Percentiles rank a stretch among this genome's conserved stretches.
These are phyloP conservation scores for Alternaria arbusti DNA, from an alignment of 2,329 filamentous ascomycete genomes.

Conservation along the genomic window DNA sequence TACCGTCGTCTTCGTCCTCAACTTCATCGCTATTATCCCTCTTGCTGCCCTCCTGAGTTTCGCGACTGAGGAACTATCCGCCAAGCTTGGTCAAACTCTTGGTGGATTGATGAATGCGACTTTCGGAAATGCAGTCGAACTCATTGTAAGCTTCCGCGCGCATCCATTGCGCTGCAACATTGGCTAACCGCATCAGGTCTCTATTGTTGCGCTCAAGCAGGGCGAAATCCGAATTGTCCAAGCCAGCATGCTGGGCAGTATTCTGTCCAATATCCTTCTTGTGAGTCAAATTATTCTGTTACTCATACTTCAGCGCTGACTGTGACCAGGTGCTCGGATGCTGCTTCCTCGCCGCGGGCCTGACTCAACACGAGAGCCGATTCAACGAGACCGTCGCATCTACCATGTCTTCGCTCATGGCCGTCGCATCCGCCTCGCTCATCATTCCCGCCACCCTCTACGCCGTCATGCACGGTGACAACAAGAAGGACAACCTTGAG, in stretches of 20 bases:
- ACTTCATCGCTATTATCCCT: slow-evolving; percentile 82
- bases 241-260: slow-evolving; percentile 94
- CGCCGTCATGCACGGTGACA: slow-evolving; percentile 53
- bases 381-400: slow-evolving; percentile 81
- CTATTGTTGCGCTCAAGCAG: slow-evolving; percentile 85
- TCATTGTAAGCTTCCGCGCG: slow-evolving; percentile 63
- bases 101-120: slow-evolving; percentile 78
- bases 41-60: slow-evolving; percentile 76
- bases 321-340: slow-evolving; percentile 59
- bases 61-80: slow-evolving; percentile 77
- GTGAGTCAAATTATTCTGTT: slow-evolving; percentile 50
- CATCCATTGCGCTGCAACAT: not conserved
- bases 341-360: slow-evolving; percentile 60
- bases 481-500: slow-evolving; percentile 43
- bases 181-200: slow-evolving; percentile 66
- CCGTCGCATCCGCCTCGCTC: slow-evolving; percentile 60
- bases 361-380: slow-evolving; percentile 51
- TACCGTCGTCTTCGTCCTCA: slow-evolving; percentile 74
- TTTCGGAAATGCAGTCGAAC: slow-evolving; percentile 80
- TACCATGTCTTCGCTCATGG: slow-evolving; percentile 71
- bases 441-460: slow-evolving; percentile 62
- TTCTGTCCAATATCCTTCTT: slow-evolving; percentile 90
- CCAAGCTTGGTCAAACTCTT: slow-evolving; percentile 74
- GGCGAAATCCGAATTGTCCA: slow-evolving; percentile 96
- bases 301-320: slow-evolving; percentile 50